Evolutionary conservation across 495 filamentous ascomycete species (phyloP).

Genomic region (Cryomyces antarcticus): DNA sequence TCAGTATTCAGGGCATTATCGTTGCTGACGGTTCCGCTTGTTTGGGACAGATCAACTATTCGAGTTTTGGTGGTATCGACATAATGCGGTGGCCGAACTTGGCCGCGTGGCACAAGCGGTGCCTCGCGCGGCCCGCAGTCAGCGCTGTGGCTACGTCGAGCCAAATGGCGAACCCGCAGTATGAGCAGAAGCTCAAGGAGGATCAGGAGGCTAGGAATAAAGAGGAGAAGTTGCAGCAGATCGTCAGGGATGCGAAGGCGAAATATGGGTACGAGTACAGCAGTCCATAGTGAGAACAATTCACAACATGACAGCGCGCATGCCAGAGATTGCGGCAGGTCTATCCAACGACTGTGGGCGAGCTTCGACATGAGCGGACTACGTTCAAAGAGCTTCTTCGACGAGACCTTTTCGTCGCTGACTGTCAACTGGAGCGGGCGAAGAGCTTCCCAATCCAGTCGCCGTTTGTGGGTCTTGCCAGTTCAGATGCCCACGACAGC

Average conservation of each 20-base stretch:
- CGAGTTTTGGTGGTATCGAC: slow-evolving; percentile 11
- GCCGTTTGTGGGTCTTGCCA: too few relatives aligned
- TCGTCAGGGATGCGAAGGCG: slow-evolving; percentile 14
- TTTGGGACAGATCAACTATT: slow-evolving; percentile 6
- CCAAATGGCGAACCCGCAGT: slow-evolving; percentile 7
- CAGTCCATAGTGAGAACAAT: not conserved
- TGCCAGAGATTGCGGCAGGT: too few relatives aligned
- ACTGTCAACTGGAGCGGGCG: too few relatives aligned
- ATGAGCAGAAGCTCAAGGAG: slow-evolving; percentile 11
- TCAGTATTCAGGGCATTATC: not conserved
- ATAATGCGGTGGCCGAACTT: slow-evolving; percentile 15
- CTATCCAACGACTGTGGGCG: too few relatives aligned
- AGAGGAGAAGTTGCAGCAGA: slow-evolving; percentile 9
- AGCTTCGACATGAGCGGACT: too few relatives aligned
- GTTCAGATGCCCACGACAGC: too few relatives aligned
- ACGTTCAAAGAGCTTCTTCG: too few relatives aligned
- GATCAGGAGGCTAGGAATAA: slow-evolving; percentile 15
- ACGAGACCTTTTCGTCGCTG: too few relatives aligned
- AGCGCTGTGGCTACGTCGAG: slow-evolving; percentile 9
- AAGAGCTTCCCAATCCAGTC: too few relatives aligned
- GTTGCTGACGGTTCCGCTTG: not conserved
- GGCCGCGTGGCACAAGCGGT: slow-evolving; percentile 14
- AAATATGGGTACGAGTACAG: slow-evolving; percentile 17
- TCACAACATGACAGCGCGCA: too few relatives aligned
- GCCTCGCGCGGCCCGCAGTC: slow-evolving; percentile 15